A percentile compares a stretch with the other conserved stretches of the same genome.
These are phyloP conservation scores for Colletotrichum brevisporum DNA, from an alignment of 2,329 filamentous ascomycete species.

Conservation along the genomic window DNA sequence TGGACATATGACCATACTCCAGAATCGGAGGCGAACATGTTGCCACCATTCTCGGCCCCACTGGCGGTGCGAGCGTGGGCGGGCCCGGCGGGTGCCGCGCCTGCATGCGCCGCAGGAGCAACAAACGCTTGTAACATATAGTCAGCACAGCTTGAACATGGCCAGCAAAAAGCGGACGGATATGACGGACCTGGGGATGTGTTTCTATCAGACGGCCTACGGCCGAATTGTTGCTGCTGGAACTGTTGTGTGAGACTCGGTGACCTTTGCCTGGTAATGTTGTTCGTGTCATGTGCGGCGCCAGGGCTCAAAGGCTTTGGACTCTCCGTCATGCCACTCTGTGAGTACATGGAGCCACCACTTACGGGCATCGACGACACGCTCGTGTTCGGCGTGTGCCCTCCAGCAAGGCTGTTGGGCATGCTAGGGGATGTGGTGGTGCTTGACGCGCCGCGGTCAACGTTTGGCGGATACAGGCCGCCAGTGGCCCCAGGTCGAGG, in stretches of 20 bases:
- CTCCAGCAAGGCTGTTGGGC: conserved; percentile 57
- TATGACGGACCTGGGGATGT: conserved; percentile 57
- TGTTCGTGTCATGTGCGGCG: conserved; percentile 64
- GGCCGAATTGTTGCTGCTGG: conserved; percentile 74
- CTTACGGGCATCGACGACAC: conserved; percentile 63
- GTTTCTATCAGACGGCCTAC: conserved; percentile 69
- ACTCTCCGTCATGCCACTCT: conserved; percentile 85
- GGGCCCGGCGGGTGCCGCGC: conserved; percentile 39
- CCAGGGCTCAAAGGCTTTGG: conserved; percentile 86
- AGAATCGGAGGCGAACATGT: conserved; percentile 75
- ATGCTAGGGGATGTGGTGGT: conserved; percentile 68
- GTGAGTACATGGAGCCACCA: conserved; percentile 74
- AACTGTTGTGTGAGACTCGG: conserved; percentile 76
- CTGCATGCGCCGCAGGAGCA: conserved; percentile 43
- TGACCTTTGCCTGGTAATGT: conserved; percentile 70
- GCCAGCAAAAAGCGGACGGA: too few relatives aligned
- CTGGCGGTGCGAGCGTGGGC: conserved; percentile 59
- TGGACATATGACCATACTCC: conserved; percentile 82
- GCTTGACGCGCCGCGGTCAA: conserved; percentile 68
- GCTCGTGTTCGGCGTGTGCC: conserved; percentile 64
- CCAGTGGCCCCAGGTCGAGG: conserved; percentile 62
- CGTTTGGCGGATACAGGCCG: conserved; percentile 74
- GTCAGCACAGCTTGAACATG: neutral
- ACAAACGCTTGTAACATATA: conserved; percentile 23
- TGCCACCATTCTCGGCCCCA: conserved; percentile 73